Evolutionary conservation across 1,284 basidiomycete species (phyloP), one percentile per base, ranked within the genome.

Genomic region (Irpex rosettiformis): DNA sequence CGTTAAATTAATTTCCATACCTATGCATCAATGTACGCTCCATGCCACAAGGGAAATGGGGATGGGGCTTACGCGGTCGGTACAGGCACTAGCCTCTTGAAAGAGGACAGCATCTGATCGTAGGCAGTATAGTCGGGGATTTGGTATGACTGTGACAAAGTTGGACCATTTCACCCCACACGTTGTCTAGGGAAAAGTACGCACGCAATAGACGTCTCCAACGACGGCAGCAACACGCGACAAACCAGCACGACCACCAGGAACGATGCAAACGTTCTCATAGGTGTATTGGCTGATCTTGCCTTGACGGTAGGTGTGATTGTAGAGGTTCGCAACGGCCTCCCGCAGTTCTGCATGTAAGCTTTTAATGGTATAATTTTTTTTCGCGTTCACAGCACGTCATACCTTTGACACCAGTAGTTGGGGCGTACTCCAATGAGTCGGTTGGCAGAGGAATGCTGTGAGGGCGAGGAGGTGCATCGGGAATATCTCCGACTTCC

Each of bases 341-440:
- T 91, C 84, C 30, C 89, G 81, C 42, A 91, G 64, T 54, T 64
- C 70, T 45, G 18, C 21, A 11, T n/a, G n/a, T n/a, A 45, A 7
- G 43, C 13, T 37, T 11, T 16, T 8, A 37, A n/a, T 11, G 18
- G 16, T 6, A 45, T 73, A 56, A 53, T 48, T 59, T 28, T 54
- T 48, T n/a, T 10, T 21, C 58, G 42, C 52, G 40, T 40, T 27
- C 28, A 43, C 25, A 29, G 64, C 65, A 64, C 3, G 61, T 61
- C 70, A 18, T 65, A 89, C 89, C 83, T 79, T 90, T 94, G 51
- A 95, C 88, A 55, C 95, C 95, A 0, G 93, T 93, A 1, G 94
- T 96, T 0, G 96, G 94, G 1, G 93, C 95, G 67, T 97, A 97
- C 73, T 96, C 93, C 67, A 95, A 80, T 42, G 92, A 89, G 69